Percentiles rank a stretch among this genome's conserved stretches.
Conservation (phyloP, 352 stramenopile species). For the Phytophthora uliginosa region DNA sequence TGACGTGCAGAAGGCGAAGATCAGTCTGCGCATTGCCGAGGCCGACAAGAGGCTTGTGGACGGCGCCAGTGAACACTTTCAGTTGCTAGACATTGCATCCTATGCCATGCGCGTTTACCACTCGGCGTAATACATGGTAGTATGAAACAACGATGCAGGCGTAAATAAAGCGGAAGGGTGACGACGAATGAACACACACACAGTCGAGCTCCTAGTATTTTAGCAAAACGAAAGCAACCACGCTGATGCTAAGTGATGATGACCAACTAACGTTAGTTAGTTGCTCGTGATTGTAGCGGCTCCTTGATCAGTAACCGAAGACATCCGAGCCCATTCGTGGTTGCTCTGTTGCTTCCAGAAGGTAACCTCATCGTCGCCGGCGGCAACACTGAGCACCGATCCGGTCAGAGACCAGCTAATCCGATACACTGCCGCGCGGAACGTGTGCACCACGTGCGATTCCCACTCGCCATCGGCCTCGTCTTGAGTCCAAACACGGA, state of each 20-base stretch:
- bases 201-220: constrained; percentile 21
- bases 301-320: constrained; percentile 77
- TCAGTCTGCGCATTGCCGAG: constrained; percentile 96
- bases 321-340: constrained; percentile 77
- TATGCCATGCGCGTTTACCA: constrained; percentile 88
- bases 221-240: constrained; percentile 6
- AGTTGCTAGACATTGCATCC: constrained; percentile 96
- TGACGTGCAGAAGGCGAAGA: constrained; percentile 95
- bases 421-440: constrained; percentile 78
- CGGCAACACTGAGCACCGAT: constrained; percentile 69
- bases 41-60: constrained; percentile 98
- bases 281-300: constrained; percentile 44
- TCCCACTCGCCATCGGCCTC: constrained; percentile 72
- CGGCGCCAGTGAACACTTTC: constrained; percentile 96
- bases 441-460: constrained; percentile 72
- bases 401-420: constrained; percentile 89
- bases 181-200: constrained; percentile 15
- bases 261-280: constrained; percentile 24
- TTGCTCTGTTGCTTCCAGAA: constrained; percentile 85
- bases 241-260: not conserved
- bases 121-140: constrained; percentile 27
- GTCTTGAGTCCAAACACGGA: constrained; percentile 84
- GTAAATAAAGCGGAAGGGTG: constrained; percentile 26
- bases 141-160: constrained; percentile 11
- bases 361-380: constrained; percentile 78